Conservation (phyloP, 306 rosid genomes). For the Mucuna pruriens region DNA sequence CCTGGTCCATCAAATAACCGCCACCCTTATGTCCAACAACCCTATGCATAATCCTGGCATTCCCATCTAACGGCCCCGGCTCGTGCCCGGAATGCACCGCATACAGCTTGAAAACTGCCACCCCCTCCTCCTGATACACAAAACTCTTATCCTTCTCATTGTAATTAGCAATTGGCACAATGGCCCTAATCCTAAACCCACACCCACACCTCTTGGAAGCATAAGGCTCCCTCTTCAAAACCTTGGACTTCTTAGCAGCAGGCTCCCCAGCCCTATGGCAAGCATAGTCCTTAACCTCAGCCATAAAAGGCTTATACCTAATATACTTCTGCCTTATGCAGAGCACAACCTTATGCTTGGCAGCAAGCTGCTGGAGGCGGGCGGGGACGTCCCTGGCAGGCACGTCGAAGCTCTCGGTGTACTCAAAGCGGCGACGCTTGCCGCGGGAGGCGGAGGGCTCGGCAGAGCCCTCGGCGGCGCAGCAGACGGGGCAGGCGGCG, state of each 20-base stretch:
- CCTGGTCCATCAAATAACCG: conserved; percentile 74
- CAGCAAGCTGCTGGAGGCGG: conserved; percentile 85
- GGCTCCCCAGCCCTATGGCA: conserved; percentile 99
- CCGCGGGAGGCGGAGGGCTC: conserved; percentile 60
- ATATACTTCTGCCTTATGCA: conserved; percentile 98
- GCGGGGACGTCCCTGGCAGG: conserved; percentile 91
- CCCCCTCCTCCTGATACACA: conserved; percentile 95
- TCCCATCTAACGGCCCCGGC: conserved; percentile 97
- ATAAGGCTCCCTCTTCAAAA: conserved; percentile 95
- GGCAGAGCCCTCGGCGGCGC: conserved; percentile 44
- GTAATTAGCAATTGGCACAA: conserved; percentile 94
- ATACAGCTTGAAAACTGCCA: conserved; percentile 86
- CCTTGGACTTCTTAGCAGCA: conserved; percentile 72
- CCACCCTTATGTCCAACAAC: conserved; percentile 95
- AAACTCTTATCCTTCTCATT: conserved; percentile 97
- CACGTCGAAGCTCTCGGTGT: conserved; percentile 87
- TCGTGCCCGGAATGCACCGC: conserved; percentile 99
- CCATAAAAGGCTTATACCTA: conserved; percentile 98
- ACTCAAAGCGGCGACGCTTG: conserved; percentile 90
- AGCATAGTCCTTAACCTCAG: conserved; percentile 99
- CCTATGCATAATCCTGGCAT: conserved; percentile 97
- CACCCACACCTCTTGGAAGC: conserved; percentile 97
- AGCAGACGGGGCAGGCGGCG: conserved; percentile 78
- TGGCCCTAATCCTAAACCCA: conserved; percentile 97
- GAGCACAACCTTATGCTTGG: conserved; percentile 93